Percentiles rank a stretch among this genome's conserved stretches.
These are phyloP conservation scores for Pachysandra terminalis DNA, from an alignment of 164 flowering plant genomes.

Conservation along the genomic window DNA sequence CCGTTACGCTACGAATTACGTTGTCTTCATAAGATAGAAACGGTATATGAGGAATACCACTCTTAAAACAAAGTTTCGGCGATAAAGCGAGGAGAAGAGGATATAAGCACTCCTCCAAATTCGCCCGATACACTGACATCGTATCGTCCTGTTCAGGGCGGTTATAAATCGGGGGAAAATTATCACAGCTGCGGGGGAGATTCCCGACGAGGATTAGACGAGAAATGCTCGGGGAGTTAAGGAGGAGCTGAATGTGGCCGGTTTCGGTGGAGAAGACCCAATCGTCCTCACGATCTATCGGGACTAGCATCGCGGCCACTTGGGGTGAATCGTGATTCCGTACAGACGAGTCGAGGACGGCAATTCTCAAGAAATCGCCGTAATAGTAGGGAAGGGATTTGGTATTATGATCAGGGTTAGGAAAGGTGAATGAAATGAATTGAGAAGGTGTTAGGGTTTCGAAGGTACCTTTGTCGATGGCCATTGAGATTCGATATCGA, in stretches of 20 bases:
- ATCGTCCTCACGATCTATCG: slow-evolving; percentile 62
- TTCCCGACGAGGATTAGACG: slow-evolving; percentile 68
- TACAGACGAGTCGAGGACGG: slow-evolving; percentile 61
- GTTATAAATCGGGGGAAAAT: neutral
- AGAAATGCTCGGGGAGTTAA: slow-evolving; percentile 42
- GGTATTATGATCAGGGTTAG: slow-evolving; percentile 30
- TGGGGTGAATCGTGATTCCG: slow-evolving; percentile 24
- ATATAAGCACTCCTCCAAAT: slow-evolving; percentile 32
- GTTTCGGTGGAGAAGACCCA: slow-evolving; percentile 80
- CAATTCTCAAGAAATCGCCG: slow-evolving; percentile 40
- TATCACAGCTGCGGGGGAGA: slow-evolving; percentile 16
- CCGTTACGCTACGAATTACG: slow-evolving; percentile 36
- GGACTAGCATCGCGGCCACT: slow-evolving; percentile 78
- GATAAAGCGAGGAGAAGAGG: slow-evolving; percentile 54
- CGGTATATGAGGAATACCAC: slow-evolving; percentile 41
- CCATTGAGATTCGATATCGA: slow-evolving; percentile 32
- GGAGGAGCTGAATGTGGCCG: slow-evolving; percentile 79
- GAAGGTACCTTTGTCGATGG: slow-evolving; percentile 45
- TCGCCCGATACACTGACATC: neutral
- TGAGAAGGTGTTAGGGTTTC: slow-evolving; percentile 62
- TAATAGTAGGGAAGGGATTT: slow-evolving; percentile 8
- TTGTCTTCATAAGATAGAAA: slow-evolving; percentile 63
- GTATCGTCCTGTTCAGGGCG: slow-evolving; percentile 10
- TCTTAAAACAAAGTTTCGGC: slow-evolving; percentile 39
- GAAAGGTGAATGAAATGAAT: slow-evolving; percentile 71